Evolutionary conservation across 2,329 filamentous ascomycete genomes (phyloP).

Genomic region (Ilyonectria mors-panacis): DNA sequence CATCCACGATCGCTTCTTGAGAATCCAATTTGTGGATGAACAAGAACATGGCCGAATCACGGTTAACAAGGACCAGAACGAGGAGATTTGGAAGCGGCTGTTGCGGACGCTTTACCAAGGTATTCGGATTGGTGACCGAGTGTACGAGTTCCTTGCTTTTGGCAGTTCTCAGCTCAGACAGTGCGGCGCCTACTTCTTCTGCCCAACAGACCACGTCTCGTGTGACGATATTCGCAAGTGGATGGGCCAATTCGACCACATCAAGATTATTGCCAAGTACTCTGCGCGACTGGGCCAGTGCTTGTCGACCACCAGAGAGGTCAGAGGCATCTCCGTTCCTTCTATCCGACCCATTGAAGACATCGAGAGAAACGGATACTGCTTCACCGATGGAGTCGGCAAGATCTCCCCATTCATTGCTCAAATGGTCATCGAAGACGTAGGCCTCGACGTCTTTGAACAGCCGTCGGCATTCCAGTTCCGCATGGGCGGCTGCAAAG

Average conservation of each 20-base stretch:
- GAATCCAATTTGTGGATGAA: constrained; percentile 93
- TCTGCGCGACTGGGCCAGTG: constrained; percentile 93
- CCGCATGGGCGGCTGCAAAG: constrained; percentile 92
- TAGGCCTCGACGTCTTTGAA: constrained; percentile 70
- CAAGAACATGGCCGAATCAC: constrained; percentile 71
- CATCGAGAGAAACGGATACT: constrained; percentile 76
- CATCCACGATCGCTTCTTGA: constrained; percentile 83
- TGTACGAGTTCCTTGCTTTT: constrained; percentile 92
- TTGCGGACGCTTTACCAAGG: constrained; percentile 81
- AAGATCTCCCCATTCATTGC: constrained; percentile 89
- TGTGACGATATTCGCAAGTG: constrained; percentile 84
- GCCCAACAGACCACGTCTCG: constrained; percentile 75
- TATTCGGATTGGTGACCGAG: constrained; percentile 84
- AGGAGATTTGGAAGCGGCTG: constrained; percentile 82
- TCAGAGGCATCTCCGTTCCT: constrained; percentile 74
- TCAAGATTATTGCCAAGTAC: constrained; percentile 88
- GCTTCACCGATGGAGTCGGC: constrained; percentile 93
- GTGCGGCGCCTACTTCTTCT: constrained; percentile 94
- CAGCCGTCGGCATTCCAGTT: constrained; percentile 92
- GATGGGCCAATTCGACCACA: constrained; percentile 90
- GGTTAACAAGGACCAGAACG: constrained; percentile 67
- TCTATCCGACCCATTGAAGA: constrained; percentile 76
- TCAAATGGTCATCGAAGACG: constrained; percentile 78
- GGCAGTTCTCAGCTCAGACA: constrained; percentile 96
- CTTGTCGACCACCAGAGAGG: constrained; percentile 90